Conservation (phyloP, 805 yeast species). For the Metschnikowia anglica region DNA sequence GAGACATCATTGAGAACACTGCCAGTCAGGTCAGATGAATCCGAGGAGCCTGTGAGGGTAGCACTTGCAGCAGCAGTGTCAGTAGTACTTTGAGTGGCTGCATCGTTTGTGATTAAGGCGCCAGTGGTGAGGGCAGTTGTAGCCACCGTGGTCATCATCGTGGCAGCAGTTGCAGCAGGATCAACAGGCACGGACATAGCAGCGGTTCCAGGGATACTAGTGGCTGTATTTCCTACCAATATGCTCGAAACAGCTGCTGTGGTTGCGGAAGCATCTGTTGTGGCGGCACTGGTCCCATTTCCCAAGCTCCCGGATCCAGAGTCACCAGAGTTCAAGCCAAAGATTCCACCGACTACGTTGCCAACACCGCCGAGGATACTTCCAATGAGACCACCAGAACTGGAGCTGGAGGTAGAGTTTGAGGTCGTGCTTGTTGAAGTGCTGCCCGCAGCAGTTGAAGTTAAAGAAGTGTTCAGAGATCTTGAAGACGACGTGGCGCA, state of each 20-base stretch:
- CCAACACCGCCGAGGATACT: too few relatives aligned
- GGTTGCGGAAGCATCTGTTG: too few relatives aligned
- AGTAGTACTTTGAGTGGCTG: conserved; percentile 7
- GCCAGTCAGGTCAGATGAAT: too few relatives aligned
- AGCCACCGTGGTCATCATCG: not conserved
- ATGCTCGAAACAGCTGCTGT: not conserved
- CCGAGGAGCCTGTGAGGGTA: not conserved
- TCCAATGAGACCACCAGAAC: too few relatives aligned
- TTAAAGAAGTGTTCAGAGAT: too few relatives aligned
- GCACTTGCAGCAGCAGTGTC: conserved; percentile 10
- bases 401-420: too few relatives aligned
- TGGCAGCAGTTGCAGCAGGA: not conserved
- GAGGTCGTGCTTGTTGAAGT: too few relatives aligned
- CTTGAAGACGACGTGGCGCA: too few relatives aligned
- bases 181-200: not conserved
- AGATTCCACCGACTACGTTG: not conserved
- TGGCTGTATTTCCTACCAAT: too few relatives aligned
- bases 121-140: conserved; percentile 6
- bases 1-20: too few relatives aligned
- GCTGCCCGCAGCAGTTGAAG: too few relatives aligned
- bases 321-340: too few relatives aligned
- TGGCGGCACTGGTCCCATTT: not conserved
- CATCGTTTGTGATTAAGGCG: conserved; percentile 14
- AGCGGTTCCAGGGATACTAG: not conserved
- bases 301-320: conserved; percentile 4